A percentile compares a stretch with the other conserved stretches of the same genome.
Conservation (phyloP, 2,329 filamentous ascomycete species). For the Cylindrodendrum hubeiense region DNA sequence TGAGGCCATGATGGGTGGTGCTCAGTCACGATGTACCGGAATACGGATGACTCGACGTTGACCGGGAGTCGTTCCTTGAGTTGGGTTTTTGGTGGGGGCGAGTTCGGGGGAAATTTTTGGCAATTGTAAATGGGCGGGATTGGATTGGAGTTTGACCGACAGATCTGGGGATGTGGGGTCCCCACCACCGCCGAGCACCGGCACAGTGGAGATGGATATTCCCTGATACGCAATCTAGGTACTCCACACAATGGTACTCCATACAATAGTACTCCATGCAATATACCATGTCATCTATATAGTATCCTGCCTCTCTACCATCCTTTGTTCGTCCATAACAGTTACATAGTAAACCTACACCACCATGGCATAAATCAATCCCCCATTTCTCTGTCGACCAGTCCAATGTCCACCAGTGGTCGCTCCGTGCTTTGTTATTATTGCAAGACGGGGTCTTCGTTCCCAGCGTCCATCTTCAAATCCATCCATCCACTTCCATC, state of each 20-base stretch:
- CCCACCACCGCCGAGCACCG: conserved; percentile 38
- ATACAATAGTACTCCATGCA: not conserved
- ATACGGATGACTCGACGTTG: conserved; percentile 26
- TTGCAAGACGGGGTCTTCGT: conserved; percentile 26
- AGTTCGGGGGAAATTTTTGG: conserved; percentile 46
- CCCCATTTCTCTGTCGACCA: not conserved
- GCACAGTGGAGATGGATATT: conserved; percentile 16
- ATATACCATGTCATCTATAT: too few species aligned
- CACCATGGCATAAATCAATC: conserved; percentile 7
- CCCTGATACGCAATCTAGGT: not conserved
- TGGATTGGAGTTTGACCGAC: conserved; percentile 49
- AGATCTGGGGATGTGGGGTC: conserved; percentile 44
- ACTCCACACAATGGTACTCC: not conserved
- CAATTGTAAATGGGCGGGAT: conserved; percentile 50
- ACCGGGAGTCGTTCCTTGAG: conserved; percentile 13
- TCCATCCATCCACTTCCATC: conserved; percentile 16
- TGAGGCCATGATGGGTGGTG: conserved; percentile 58
- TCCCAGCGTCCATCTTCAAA: conserved; percentile 27
- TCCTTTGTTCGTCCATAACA: not conserved
- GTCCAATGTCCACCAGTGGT: not conserved
- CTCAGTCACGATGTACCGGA: conserved; percentile 23
- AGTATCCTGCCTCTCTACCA: not conserved
- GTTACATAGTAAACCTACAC: conserved; percentile 11
- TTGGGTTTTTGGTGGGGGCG: conserved; percentile 41
- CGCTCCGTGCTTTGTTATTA: conserved; percentile 35